Evolutionary conservation across 1,284 basidiomycete species (phyloP), one percentile per base, ranked within the genome.

Genomic region (Ustilago crameri): DNA sequence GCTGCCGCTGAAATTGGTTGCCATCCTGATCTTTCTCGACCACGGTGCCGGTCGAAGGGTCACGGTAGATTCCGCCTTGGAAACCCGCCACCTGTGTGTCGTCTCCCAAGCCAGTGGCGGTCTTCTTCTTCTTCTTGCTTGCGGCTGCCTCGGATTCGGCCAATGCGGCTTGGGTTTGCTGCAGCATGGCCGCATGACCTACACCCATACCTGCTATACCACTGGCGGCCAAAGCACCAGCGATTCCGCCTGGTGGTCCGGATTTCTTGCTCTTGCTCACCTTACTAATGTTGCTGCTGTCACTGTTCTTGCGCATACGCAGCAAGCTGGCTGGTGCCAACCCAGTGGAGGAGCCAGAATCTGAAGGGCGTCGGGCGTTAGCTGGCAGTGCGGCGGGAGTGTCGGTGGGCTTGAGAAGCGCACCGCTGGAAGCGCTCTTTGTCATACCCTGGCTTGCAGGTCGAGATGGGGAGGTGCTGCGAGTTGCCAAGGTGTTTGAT

Each of bases 131-230:
- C 57, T 53, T 60, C 40, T 57, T 61, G 23, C 22, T 8, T 5
- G 59, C 24, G 1, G 47, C 32, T 8, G 38, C 9, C 12, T 55
- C 71, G 17, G 41, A 38, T 12, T 71, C 68, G 30, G 51, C 45
- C 14, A 65, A 23, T 22, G 59, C 67, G 5, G 45, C 47, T 32
- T 77, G 73, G 24, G 42, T 37, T 5, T 65, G 60, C 23, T 72
- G 64, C 27, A 69, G 27, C 3, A 61, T 59, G 12, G 34, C 61
- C 17, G 65, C 51, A 30, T 76, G 72, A 23, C 66, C 71, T n/a
- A 74, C 70, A 14, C 74, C 78, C 69, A 78, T 70, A 14, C 78
- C 75, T 2, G 75, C 69, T 27, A 77, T 51, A 12, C 76, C 76
- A 46, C 76, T 77, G 10, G 73, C 69, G 1, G 78, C 78, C 23